Percentiles rank a stretch among this genome's conserved stretches.
Conservation (phyloP, 129 eudicot genomes). For the carrot (Daucus carota) region DH1_v3.0 NC_030382.2:51271001-51271500, state of each 20-base stretch:
- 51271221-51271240: constrained; percentile 69
- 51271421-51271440: constrained; percentile 37
- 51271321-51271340: constrained; percentile 81
- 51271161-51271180: neutral
- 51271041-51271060: neutral
- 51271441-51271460: constrained; percentile 41
- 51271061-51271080: neutral
- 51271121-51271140: too few relatives aligned
- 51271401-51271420: constrained; percentile 42
- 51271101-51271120: too few relatives aligned
- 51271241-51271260: constrained; percentile 41
- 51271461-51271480: constrained; percentile 67
- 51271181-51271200: neutral
- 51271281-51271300: constrained; percentile 29
- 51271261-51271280: neutral
- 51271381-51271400: constrained; percentile 27
- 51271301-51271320: constrained; percentile 79
- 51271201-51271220: neutral
- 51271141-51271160: too few relatives aligned
- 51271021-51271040: neutral
- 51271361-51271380: constrained; percentile 91
- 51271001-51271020: neutral
- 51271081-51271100: constrained; percentile 3
- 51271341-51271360: constrained; percentile 73
- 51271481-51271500: constrained; percentile 45